Evolutionary conservation across 148 eudicot species (phyloP).

Genomic region (Chenopodium berlandieri): DNA sequence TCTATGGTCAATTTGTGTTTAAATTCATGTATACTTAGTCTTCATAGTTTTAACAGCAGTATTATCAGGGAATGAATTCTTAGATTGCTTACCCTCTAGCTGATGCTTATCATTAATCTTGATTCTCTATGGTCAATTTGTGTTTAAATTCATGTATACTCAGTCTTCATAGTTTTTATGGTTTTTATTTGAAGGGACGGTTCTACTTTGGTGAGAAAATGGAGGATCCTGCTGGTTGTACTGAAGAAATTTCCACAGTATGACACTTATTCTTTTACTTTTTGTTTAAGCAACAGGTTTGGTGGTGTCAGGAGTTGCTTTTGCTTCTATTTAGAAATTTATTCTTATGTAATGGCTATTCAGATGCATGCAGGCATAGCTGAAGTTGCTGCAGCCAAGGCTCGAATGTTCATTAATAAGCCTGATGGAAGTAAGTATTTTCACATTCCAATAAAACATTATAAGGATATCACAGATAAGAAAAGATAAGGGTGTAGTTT

Average conservation of each 20-base stretch:
- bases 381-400: slow-evolving; percentile 97
- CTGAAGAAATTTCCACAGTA: slow-evolving; percentile 67
- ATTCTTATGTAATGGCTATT: slow-evolving; percentile 21
- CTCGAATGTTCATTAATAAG: slow-evolving; percentile 90
- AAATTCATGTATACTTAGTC: slow-evolving; percentile 1
- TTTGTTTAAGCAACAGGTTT: not conserved
- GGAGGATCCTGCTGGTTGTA: slow-evolving; percentile 70
- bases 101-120: not conserved
- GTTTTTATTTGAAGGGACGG: slow-evolving; percentile 57
- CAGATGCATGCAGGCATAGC: slow-evolving; percentile 93
- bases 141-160: slow-evolving; percentile 1
- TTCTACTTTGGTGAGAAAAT: slow-evolving; percentile 81
- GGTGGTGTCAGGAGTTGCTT: not conserved
- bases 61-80: not conserved
- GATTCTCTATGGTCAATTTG: not conserved
- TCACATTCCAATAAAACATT: not conserved
- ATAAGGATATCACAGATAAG: not conserved
- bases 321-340: not conserved
- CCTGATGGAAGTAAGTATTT: slow-evolving; percentile 88
- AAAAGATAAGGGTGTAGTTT: not conserved
- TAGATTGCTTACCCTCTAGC: not conserved
- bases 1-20: not conserved
- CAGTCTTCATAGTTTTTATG: slow-evolving; percentile 8
- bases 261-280: not conserved
- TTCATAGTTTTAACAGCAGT: slow-evolving; percentile 4